Evolutionary conservation across 2,329 filamentous ascomycete species (phyloP), one percentile per base, ranked within the genome.

Genomic region (Fusarium piperis): DNA sequence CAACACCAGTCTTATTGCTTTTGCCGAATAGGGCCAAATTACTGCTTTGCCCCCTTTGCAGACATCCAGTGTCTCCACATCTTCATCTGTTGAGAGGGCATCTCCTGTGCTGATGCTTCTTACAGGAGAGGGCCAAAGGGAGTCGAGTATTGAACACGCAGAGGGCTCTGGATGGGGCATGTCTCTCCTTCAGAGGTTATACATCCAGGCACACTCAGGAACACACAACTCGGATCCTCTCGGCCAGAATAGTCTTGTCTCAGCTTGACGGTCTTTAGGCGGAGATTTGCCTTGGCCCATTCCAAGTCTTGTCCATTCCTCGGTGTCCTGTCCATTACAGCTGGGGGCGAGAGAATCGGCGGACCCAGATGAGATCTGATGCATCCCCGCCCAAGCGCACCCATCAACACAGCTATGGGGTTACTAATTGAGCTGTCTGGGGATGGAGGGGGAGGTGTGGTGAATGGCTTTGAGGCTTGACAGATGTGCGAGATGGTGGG

Each of bases 241-340:
- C 71, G 74, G 71, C 64, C 70, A 70, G 71, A 48, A 73, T 74
- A 67, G 57, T 26, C 39, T 11, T 80, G 79, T 80, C 77, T 80
- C 74, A 79, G 67, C 33, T 70, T 30, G 59, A 66, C 44, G 70
- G 68, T 69, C 70, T 78, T 74, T 67, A 64, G 59, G 73, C 57
- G 68, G 70, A 69, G 71, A 78, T 75, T 70, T 75, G 70, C 67
- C 68, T 61, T 58, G 60, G 53, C 56, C 51, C 75, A 77, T 77
- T 77, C 76, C 76, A 67, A 44, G 65, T 62, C 55, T 46, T 59
- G 41, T 63, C 64, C 75, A 77, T 77, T 77, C 75, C 75, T 72
- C 16, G 41, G 36, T 36, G 28, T 30, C 46, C 53, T 65, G 55
- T 70, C 48, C 70, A 76, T 77, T 71, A 30, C 70, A 67, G 68